Evolutionary conservation across 768 basidiomycete genomes (phyloP).

Genomic region (Lactarius trivialis): DNA sequence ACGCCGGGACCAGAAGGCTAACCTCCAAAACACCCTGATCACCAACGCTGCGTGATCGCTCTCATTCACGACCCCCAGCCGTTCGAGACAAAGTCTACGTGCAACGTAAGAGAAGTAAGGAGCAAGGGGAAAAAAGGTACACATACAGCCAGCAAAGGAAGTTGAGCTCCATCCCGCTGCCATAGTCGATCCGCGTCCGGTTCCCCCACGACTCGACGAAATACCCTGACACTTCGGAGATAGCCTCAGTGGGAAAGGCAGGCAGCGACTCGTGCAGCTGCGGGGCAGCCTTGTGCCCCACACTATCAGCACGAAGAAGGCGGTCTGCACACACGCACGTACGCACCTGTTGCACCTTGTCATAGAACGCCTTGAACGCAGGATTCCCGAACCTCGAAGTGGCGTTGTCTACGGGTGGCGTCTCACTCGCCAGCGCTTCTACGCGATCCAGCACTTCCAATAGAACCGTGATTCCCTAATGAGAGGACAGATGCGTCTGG

Average conservation of each 20-base stretch:
- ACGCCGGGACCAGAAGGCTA: not conserved
- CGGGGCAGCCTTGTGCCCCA: constrained; percentile 9
- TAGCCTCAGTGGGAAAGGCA: constrained; percentile 48
- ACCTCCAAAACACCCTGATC: constrained; percentile 86
- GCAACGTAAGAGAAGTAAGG: not conserved
- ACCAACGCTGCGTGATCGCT: constrained; percentile 73
- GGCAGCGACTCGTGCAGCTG: constrained; percentile 52
- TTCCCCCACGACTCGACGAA: constrained; percentile 90
- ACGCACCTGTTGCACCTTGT: constrained; percentile 63
- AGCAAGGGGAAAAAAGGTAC: not conserved
- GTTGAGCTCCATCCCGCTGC: constrained; percentile 99
- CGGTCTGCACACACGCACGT: not conserved
- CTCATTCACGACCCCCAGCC: constrained; percentile 54
- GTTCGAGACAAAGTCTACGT: constrained; percentile 71
- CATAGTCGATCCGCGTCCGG: constrained; percentile 89
- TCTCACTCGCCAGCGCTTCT: constrained; percentile 56
- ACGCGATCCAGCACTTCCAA: constrained; percentile 60
- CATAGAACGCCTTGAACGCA: constrained; percentile 89
- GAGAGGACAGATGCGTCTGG: not conserved
- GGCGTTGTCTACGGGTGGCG: constrained; percentile 83
- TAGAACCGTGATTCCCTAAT: constrained; percentile 57
- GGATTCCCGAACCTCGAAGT: constrained; percentile 96
- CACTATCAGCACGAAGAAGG: not conserved
- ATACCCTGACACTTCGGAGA: constrained; percentile 70
- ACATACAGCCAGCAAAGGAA: constrained; percentile 94